A percentile compares a stretch with the other conserved stretches of the same genome.
Evolutionary conservation across 2,329 filamentous ascomycete genomes (phyloP).

Genomic region (Fusarium luffae): DNA sequence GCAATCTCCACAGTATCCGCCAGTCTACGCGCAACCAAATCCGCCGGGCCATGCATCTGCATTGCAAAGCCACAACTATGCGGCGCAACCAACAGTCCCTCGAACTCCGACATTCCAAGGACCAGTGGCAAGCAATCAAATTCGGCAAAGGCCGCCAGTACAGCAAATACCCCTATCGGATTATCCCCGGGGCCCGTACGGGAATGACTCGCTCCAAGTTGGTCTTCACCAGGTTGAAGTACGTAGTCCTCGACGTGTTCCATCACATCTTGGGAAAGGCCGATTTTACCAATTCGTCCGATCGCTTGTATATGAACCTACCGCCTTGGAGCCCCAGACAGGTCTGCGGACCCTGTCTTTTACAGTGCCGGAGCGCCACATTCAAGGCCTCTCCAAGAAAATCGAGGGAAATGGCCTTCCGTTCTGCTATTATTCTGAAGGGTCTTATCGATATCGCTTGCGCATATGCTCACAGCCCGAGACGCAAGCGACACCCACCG

Average conservation of each 20-base stretch:
- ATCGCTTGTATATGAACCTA: constrained; percentile 61
- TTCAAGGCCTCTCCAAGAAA: constrained; percentile 52
- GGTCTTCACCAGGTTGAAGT: constrained; percentile 60
- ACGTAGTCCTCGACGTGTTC: constrained; percentile 61
- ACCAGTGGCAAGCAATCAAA: background rate
- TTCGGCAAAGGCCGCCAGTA: background rate
- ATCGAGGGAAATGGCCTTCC: constrained; percentile 47
- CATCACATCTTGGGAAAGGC: constrained; percentile 41
- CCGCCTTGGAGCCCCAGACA: constrained; percentile 50
- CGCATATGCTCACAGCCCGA: constrained; percentile 65
- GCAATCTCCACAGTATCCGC: constrained; percentile 19
- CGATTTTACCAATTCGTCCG: constrained; percentile 69
- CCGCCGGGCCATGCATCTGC: constrained; percentile 8
- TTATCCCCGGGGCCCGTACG: constrained; percentile 55
- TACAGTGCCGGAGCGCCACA: constrained; percentile 52
- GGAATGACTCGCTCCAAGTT: constrained; percentile 55
- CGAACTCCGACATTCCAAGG: constrained; percentile 5
- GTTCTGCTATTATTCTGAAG: constrained; percentile 57
- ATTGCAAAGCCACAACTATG: constrained; percentile 7
- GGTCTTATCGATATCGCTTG: constrained; percentile 73
- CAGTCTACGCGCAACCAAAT: constrained; percentile 4
- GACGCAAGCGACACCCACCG: constrained; percentile 46
- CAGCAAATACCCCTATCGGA: constrained; percentile 47
- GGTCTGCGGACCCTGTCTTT: constrained; percentile 61
- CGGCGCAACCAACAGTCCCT: background rate